Evolutionary conservation across 2,329 filamentous ascomycete genomes (phyloP), one percentile per base, ranked within the genome.

Genomic region (Sarocladium strictum): DNA sequence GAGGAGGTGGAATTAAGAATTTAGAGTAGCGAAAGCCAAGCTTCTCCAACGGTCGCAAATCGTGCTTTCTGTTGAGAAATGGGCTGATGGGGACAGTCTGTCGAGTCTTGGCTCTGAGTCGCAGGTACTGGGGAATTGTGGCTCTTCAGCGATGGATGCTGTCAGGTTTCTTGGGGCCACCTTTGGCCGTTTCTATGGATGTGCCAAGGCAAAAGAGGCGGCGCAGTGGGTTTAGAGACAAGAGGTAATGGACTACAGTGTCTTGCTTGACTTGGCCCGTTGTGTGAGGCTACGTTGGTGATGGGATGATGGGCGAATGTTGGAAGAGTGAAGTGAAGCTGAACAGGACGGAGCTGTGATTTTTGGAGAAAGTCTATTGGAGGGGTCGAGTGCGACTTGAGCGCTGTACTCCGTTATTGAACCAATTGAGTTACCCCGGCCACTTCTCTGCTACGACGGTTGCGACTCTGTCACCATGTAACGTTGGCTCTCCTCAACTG

Each of bases 21-120:
- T 43, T 43, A 23, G 17, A 43, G 17, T 43, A 23, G 29, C 9
- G n/a, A 49, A 49, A 51, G 47, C 43, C 43, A 47, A 47, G 43
- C 43, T 47, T 47, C 24, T 23, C 40, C 40, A 15, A 43, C 17
- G 40, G n/a, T 43, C 40, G 40, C 40, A 23, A 43, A 17, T 17
- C 5, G n/a, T 5, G 35, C n/a, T 15, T 38, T 38, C 9, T 38
- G 35, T 23, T 17, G 7, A 17, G 7, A 17, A 23, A 29, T 47
- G 43, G 43, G 6, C 23, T 47, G 43, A 47, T 29, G 23, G 24
- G 37, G 24, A 9, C 7, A 43, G 40, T 4, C 40, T 43, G 17
- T 6, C 10, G 7, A 29, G 43, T 47, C 43, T 47, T 47, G 43
- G 43, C 24, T 47, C 29, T 29, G 23, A n/a, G 23, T n/a, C n/a